Evolutionary conservation across 768 basidiomycete species (phyloP).

Genomic region (Rhodotorula toruloides): DNA sequence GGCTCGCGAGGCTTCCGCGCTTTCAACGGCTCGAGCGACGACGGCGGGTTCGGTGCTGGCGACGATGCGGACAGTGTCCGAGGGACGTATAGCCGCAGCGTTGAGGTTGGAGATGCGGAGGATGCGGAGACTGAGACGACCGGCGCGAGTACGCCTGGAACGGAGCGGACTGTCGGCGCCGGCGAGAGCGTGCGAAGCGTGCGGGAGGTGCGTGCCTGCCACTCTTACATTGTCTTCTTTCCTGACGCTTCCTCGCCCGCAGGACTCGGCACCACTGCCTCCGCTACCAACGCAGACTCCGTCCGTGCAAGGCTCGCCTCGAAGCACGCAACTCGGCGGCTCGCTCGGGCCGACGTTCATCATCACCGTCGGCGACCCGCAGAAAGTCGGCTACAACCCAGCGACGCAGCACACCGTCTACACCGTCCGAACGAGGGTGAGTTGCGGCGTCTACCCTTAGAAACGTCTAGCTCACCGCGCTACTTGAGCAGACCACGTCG

Average conservation of each 20-base stretch:
- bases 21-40: slow-evolving; percentile 28
- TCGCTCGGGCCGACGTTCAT: slow-evolving; percentile 52
- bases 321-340: slow-evolving; percentile 24
- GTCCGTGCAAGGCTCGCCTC: slow-evolving; percentile 19
- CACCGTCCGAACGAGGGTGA: slow-evolving; percentile 81
- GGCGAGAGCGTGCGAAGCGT: neutral
- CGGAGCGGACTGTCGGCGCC: neutral
- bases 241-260: neutral
- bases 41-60: slow-evolving; percentile 27
- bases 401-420: slow-evolving; percentile 74
- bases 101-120: slow-evolving; percentile 19
- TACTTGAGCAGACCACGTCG: slow-evolving; percentile 27
- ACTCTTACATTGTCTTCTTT: neutral
- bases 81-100: slow-evolving; percentile 31
- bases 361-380: slow-evolving; percentile 93
- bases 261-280: slow-evolving; percentile 23
- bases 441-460: slow-evolving; percentile 38
- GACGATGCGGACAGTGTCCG: slow-evolving; percentile 34
- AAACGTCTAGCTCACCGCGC: neutral
- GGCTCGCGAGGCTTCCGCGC: slow-evolving; percentile 21
- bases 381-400: slow-evolving; percentile 88
- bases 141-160: neutral
- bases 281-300: neutral
- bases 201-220: slow-evolving; percentile 7
- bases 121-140: slow-evolving; percentile 12